phyloP scores from a whole-genome alignment of 2,329 filamentous ascomycete species.

The Conoideocrella luteorostrata region DNA sequence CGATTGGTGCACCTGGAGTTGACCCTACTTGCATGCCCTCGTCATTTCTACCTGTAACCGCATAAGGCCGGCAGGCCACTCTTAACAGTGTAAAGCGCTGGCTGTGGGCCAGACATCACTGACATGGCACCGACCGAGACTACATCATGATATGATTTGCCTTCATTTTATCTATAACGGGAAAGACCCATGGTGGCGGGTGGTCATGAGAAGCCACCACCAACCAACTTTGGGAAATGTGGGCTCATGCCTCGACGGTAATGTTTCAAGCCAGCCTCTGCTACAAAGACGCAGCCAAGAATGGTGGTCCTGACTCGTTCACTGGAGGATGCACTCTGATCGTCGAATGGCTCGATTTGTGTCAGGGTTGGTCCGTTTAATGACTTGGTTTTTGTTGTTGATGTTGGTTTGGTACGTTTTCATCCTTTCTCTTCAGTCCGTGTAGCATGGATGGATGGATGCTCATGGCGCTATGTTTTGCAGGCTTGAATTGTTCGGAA shows the following conservation, averaged over 20 bases:
- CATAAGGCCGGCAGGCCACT: background rate
- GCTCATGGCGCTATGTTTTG: no score
- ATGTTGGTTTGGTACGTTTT: no score
- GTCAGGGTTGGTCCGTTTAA: no score
- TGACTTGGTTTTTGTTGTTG: background rate
- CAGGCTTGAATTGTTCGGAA: no score
- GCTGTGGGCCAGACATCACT: background rate
- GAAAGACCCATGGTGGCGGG: background rate
- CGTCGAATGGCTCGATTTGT: background rate
- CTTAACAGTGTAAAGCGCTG: background rate
- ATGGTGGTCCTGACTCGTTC: slow-evolving; percentile 1
- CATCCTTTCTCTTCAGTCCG: no score
- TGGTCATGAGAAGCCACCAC: background rate
- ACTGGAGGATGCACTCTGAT: background rate
- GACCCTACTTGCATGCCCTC: no score
- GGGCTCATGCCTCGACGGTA: background rate
- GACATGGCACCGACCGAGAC: background rate
- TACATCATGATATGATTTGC: background rate
- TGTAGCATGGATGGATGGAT: no score
- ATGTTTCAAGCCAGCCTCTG: slow-evolving; percentile 2
- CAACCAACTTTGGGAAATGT: background rate
- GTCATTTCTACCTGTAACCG: no score
- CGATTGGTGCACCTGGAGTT: no score
- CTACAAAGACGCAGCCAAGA: background rate
- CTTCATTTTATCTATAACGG: background rate